Conservation (phyloP, 345 rosid species). For the Euphorbia lathyris region DNA sequence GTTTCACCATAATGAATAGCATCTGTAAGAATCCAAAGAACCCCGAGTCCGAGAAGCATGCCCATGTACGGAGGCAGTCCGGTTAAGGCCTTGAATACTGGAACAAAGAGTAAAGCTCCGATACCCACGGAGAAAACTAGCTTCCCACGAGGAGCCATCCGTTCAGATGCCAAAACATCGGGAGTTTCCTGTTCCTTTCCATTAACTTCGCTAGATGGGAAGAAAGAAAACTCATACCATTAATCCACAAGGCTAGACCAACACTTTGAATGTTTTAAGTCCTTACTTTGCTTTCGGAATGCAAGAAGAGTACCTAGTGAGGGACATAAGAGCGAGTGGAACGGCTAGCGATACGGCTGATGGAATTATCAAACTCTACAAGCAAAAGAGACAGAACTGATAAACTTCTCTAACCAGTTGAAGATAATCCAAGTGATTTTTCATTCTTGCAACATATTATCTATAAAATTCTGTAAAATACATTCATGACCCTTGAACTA, state of each 20-base stretch:
- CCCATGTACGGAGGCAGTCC: slow-evolving; percentile 99
- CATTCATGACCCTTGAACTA: too few species aligned
- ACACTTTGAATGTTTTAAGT: slow-evolving; percentile 8
- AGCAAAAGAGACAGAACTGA: slow-evolving; percentile 15
- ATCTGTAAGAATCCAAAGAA: slow-evolving; percentile 93
- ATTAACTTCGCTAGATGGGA: slow-evolving; percentile 68
- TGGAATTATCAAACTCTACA: slow-evolving; percentile 68
- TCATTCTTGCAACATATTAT: background rate
- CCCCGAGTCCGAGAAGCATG: slow-evolving; percentile 90
- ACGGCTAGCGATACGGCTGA: slow-evolving; percentile 77
- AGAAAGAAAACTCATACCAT: slow-evolving; percentile 27
- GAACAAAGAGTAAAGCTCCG: slow-evolving; percentile 89
- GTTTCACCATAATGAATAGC: slow-evolving; percentile 96
- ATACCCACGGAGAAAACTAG: slow-evolving; percentile 81
- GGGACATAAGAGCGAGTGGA: slow-evolving; percentile 80
- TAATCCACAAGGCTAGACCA: slow-evolving; percentile 12
- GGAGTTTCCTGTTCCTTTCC: slow-evolving; percentile 65
- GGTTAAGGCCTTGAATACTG: slow-evolving; percentile 85
- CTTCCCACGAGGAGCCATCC: slow-evolving; percentile 90
- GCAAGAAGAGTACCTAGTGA: slow-evolving; percentile 66
- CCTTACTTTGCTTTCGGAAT: slow-evolving; percentile 7
- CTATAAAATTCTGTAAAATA: background rate
- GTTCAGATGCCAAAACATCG: slow-evolving; percentile 71
- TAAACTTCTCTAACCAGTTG: background rate
- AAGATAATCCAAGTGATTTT: background rate